These are phyloP conservation scores for Trichoderma sp. DNA, from an alignment of 2,329 filamentous ascomycete species.

Conservation along the genomic window DNA sequence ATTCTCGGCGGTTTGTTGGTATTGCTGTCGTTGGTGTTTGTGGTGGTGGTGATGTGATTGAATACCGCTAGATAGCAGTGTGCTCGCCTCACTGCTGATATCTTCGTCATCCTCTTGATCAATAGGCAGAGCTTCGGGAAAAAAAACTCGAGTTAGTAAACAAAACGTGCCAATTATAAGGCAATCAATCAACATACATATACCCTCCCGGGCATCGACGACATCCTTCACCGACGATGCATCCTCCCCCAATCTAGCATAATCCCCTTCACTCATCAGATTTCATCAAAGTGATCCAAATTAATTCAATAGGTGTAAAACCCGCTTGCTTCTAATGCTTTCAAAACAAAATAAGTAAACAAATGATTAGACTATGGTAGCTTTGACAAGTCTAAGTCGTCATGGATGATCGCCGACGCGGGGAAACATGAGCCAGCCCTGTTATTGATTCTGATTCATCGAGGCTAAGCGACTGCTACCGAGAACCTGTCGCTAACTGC, in stretches of 20 bases:
- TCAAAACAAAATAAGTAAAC: not conserved
- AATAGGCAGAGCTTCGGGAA: not conserved
- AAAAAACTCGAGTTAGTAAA: not conserved
- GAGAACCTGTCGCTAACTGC: not conserved
- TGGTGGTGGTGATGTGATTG: not conserved
- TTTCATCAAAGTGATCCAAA: not conserved
- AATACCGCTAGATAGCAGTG: not conserved
- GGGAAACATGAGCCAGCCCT: not conserved
- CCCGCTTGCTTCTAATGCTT: not conserved
- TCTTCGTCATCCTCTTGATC: slow-evolving; percentile 5
- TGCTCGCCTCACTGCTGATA: not conserved
- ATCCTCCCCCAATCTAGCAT: not conserved
- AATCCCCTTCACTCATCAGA: not conserved
- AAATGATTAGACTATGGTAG: not conserved
- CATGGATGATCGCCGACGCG: slow-evolving; percentile 8
- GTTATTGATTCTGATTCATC: not conserved
- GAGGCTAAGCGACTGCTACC: not conserved
- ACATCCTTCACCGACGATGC: not conserved
- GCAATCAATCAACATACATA: not conserved
- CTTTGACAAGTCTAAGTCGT: not conserved
- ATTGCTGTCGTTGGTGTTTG: not conserved
- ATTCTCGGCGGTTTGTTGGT: not conserved
- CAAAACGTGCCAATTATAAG: not conserved
- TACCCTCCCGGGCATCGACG: not conserved
- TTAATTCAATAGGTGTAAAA: not conserved